Conservation (phyloP, 2,329 filamentous ascomycete genomes). For the Lachnum nothofagi region DNA sequence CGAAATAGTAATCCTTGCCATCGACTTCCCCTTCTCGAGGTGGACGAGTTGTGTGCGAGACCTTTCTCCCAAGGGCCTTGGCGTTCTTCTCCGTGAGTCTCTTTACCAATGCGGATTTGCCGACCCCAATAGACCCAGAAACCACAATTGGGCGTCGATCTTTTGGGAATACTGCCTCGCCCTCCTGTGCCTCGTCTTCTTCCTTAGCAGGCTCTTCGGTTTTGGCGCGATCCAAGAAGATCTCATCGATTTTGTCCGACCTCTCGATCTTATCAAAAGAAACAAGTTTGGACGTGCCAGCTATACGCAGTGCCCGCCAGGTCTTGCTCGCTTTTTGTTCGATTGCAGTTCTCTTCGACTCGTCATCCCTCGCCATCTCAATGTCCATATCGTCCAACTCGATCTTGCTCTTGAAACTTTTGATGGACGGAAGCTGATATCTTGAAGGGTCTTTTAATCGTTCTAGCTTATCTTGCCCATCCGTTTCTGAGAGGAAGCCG, state of each 20-base stretch:
- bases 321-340: slow-evolving; percentile 80
- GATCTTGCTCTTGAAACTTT: slow-evolving; percentile 68
- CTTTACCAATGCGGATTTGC: slow-evolving; percentile 59
- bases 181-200: slow-evolving; percentile 34
- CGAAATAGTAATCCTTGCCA: slow-evolving; percentile 51
- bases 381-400: slow-evolving; percentile 79
- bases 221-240: slow-evolving; percentile 47
- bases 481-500: slow-evolving; percentile 68
- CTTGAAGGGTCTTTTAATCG: slow-evolving; percentile 62
- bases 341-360: slow-evolving; percentile 52
- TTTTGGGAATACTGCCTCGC: slow-evolving; percentile 38
- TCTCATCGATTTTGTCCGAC: slow-evolving; percentile 60
- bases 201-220: slow-evolving; percentile 34
- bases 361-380: slow-evolving; percentile 65
- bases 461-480: slow-evolving; percentile 57
- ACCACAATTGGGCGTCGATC: slow-evolving; percentile 58
- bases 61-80: slow-evolving; percentile 57
- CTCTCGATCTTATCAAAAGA: slow-evolving; percentile 85
- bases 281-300: slow-evolving; percentile 66
- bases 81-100: slow-evolving; percentile 59
- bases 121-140: slow-evolving; percentile 57
- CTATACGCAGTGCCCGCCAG: slow-evolving; percentile 82
- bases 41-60: slow-evolving; percentile 50
- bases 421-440: slow-evolving; percentile 64
- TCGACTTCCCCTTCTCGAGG: slow-evolving; percentile 47